Evolutionary conservation across 2,329 filamentous ascomycete species (phyloP), one percentile per base, ranked within the genome.

Genomic region (Drechslerella stenobrocha): DNA sequence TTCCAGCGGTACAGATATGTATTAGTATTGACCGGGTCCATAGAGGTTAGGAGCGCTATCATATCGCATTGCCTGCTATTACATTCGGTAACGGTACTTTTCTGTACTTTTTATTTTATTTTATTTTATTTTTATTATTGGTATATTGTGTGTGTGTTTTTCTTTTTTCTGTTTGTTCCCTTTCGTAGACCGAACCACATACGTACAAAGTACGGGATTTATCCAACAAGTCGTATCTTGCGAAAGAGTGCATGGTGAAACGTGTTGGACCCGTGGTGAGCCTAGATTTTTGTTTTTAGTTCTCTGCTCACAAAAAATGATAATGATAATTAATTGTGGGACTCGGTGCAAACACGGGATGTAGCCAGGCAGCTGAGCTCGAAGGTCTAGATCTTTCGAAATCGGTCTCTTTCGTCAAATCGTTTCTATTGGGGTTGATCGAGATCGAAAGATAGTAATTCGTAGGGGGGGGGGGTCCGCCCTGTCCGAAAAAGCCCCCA

Each of bases 371-470:
- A 47, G 55, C 26, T 23, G 24, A 47, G 55, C 26, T 23, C 24
- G 51, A 67, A 44, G 63, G 60, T 67, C 63, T 60, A 67, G 63
- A 67, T 67, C 32, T n/a, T n/a, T n/a, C n/a, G n/a, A n/a, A n/a
- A n/a, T n/a, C 37, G 37, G 9, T 4, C 8, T 42, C 18, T 20
- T 48, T 44, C 48, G 45, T 51, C 30, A 55, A 20, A 34, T 59
- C 40, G 50, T 57, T n/a, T n/a, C n/a, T n/a, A n/a, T n/a, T n/a
- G n/a, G n/a, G n/a, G n/a, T n/a, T 48, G 55, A 60, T 60, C 63
- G 44, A 56, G 58, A 60, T 23, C n/a, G 20, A 45, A 52, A n/a
- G n/a, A n/a, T n/a, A n/a, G n/a, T n/a, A n/a, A n/a, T n/a, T n/a
- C n/a, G n/a, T n/a, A n/a, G n/a, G 56, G 23, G 11, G n/a, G 46